Percentiles rank a stretch among this genome's conserved stretches.
Conservation (phyloP, 805 yeast species). For the Blastobotrys attinorum region DNA sequence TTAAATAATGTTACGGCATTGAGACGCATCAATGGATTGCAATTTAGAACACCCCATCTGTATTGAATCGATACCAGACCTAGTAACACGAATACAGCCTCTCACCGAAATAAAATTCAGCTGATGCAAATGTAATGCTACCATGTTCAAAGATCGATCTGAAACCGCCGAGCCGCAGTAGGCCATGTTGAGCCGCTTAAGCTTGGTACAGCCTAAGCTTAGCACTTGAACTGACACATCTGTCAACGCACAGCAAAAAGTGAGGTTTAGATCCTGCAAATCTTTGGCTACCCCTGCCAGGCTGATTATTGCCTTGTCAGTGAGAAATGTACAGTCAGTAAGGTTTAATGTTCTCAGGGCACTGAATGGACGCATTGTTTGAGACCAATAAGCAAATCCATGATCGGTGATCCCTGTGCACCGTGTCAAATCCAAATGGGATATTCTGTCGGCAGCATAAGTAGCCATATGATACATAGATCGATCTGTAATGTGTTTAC, state of each 20-base stretch:
- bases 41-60: conserved; percentile 49
- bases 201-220: conserved; percentile 54
- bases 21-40: conserved; percentile 51
- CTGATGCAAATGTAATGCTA: conserved; percentile 45
- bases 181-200: conserved; percentile 49
- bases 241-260: conserved; percentile 69
- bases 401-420: conserved; percentile 73
- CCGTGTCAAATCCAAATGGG: conserved; percentile 54
- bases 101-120: conserved; percentile 45
- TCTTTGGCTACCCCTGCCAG: conserved; percentile 55
- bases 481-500: conserved; percentile 66
- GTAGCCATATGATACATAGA: conserved; percentile 55
- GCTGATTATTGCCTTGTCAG: conserved; percentile 55
- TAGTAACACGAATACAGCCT: conserved; percentile 70
- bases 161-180: conserved; percentile 78
- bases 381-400: conserved; percentile 61
- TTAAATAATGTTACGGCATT: conserved; percentile 49
- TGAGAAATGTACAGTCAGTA: conserved; percentile 66
- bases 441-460: conserved; percentile 49
- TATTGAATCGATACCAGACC: conserved; percentile 67
- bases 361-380: conserved; percentile 40
- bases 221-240: conserved; percentile 62
- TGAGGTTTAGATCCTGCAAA: conserved; percentile 49
- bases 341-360: conserved; percentile 44
- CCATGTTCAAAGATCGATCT: conserved; percentile 55